Percentiles rank a stretch among this genome's conserved stretches.
These are phyloP conservation scores for Calonectria crousiana DNA, from an alignment of 2,329 filamentous ascomycete species.

Conservation along the genomic window DNA sequence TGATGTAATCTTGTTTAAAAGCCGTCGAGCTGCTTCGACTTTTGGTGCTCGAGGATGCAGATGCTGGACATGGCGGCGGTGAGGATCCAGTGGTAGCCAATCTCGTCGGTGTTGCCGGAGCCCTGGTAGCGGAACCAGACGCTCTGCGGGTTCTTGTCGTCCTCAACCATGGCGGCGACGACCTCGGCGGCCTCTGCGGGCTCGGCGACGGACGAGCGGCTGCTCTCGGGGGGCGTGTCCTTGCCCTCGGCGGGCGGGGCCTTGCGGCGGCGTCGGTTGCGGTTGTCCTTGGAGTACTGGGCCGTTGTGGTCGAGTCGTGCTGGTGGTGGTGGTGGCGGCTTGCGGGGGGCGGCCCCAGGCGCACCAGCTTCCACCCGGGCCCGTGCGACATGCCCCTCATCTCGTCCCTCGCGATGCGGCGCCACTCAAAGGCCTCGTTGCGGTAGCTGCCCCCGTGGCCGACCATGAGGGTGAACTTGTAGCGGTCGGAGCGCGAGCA, in stretches of 20 bases:
- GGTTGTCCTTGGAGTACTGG: background rate
- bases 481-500: background rate
- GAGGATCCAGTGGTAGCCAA: constrained; percentile 2
- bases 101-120: background rate
- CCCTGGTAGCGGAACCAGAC: background rate
- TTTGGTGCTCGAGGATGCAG: background rate
- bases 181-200: background rate
- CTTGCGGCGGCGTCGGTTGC: background rate
- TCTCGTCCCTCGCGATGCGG: background rate
- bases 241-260: background rate
- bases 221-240: background rate
- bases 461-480: constrained; percentile 11
- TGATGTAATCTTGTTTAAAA: background rate
- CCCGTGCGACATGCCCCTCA: background rate
- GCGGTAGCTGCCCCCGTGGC: background rate
- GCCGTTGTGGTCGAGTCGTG: background rate
- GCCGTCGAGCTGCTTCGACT: background rate
- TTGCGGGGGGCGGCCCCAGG: background rate
- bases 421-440: constrained; percentile 18
- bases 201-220: background rate
- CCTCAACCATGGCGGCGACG: background rate
- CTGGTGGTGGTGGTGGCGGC: background rate
- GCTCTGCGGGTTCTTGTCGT: background rate
- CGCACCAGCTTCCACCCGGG: constrained; percentile 12
- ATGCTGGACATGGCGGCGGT: background rate